These are phyloP conservation scores for Withania somnifera DNA, from an alignment of 305 asterid genomes.

Conservation along the genomic window DNA sequence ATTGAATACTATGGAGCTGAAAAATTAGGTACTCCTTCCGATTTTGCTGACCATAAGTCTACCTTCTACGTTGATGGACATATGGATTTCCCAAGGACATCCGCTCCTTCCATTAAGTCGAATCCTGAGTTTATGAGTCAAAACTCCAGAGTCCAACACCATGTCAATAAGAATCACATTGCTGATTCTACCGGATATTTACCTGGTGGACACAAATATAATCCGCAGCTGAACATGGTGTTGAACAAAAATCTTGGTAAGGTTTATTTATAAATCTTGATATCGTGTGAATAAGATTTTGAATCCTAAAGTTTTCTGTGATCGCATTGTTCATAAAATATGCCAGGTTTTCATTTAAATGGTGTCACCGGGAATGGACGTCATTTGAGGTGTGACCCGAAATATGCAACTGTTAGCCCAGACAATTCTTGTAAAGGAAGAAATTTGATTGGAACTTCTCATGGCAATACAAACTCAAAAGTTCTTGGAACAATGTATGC, in stretches of 20 bases:
- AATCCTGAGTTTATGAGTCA: conserved; percentile 28
- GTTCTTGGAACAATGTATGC: conserved; percentile 58
- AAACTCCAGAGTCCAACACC: conserved; percentile 27
- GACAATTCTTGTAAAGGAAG: too few relatives aligned
- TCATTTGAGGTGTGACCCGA: conserved; percentile 26
- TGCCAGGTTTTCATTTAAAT: conserved; percentile 38
- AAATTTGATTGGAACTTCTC: conserved; percentile 2
- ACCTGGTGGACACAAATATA: conserved; percentile 16
- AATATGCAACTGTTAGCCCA: not conserved
- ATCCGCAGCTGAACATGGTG: conserved; percentile 12
- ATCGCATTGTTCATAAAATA: not conserved
- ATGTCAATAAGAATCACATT: conserved; percentile 7
- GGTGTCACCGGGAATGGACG: conserved; percentile 27
- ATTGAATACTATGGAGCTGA: conserved; percentile 32
- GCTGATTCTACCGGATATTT: conserved; percentile 7
- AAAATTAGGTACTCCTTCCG: conserved; percentile 20
- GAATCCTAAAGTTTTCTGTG: not conserved
- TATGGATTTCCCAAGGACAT: conserved; percentile 37
- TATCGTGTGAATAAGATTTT: not conserved
- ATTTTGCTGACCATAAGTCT: conserved; percentile 16
- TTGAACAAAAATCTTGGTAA: conserved; percentile 7
- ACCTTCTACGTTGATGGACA: conserved; percentile 27
- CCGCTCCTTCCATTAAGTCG: conserved; percentile 38
- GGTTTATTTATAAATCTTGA: conserved; percentile 5
- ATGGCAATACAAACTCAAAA: conserved; percentile 33